Evolutionary conservation across 768 basidiomycete species (phyloP).

Genomic region (Roridomyces roridus): DNA sequence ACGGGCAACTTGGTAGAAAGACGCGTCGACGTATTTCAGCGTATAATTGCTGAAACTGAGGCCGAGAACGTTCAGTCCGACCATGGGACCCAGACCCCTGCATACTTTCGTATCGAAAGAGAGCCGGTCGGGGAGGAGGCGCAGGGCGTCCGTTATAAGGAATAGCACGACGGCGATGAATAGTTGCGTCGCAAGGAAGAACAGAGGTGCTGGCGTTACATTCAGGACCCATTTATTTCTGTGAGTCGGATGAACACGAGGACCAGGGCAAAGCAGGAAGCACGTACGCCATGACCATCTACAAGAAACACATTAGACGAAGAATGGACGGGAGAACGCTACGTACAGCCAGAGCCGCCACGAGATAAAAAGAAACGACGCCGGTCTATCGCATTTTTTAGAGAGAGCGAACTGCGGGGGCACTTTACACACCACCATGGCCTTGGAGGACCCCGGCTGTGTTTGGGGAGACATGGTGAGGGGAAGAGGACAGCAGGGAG

Average conservation of each 20-base stretch:
- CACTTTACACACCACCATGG: conserved; percentile 48
- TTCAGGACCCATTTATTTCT: conserved; percentile 95
- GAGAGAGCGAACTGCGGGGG: neutral
- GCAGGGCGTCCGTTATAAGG: conserved; percentile 61
- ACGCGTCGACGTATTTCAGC: conserved; percentile 92
- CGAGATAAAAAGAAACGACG: conserved; percentile 85
- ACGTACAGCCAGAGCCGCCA: conserved; percentile 79
- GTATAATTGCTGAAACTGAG: conserved; percentile 91
- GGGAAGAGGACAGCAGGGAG: neutral
- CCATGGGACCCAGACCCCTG: conserved; percentile 78
- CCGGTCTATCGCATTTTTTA: conserved; percentile 52
- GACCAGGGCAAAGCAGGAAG: conserved; percentile 7
- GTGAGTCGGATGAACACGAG: conserved; percentile 21
- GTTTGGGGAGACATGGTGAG: conserved; percentile 33
- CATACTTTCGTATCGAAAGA: conserved; percentile 67
- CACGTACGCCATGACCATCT: conserved; percentile 91
- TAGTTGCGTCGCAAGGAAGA: conserved; percentile 86
- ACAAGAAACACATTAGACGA: conserved; percentile 4
- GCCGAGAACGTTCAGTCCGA: conserved; percentile 80
- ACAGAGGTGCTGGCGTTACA: conserved; percentile 74
- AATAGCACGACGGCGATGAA: conserved; percentile 82
- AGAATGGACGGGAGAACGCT: neutral
- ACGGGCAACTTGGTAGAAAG: conserved; percentile 95
- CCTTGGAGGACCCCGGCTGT: conserved; percentile 44
- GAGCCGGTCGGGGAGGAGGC: conserved; percentile 71